A percentile compares a stretch with the other conserved stretches of the same genome.
Conservation (phyloP, 1,284 basidiomycete genomes). For the Schizophyllum amplum region DNA sequence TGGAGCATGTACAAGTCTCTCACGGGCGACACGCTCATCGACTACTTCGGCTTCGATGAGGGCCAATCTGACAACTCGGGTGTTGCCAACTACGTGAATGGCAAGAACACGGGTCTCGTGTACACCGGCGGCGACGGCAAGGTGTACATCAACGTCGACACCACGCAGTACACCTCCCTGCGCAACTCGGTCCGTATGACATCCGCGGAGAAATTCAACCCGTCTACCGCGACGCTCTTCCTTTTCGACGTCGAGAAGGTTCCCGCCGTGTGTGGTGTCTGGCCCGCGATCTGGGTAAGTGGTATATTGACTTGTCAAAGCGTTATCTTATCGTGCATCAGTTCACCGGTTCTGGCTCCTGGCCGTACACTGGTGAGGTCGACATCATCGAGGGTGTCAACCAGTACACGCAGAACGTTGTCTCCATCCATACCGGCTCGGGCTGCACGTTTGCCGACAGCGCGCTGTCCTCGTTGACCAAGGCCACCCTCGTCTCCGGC, state of each 20-base stretch:
- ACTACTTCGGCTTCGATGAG: slow-evolving; percentile 21
- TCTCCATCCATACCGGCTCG: slow-evolving; percentile 34
- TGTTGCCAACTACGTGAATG: slow-evolving; percentile 32
- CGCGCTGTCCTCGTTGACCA: slow-evolving; percentile 29
- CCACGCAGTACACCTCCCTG: slow-evolving; percentile 34
- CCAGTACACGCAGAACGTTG: slow-evolving; percentile 28
- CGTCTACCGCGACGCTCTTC: slow-evolving; percentile 36
- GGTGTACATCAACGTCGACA: slow-evolving; percentile 52
- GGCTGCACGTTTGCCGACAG: slow-evolving; percentile 41
- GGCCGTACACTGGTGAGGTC: slow-evolving; percentile 8
- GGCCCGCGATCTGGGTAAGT: slow-evolving; percentile 21
- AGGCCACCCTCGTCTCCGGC: slow-evolving; percentile 32
- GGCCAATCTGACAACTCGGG: slow-evolving; percentile 52
- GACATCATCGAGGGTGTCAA: slow-evolving; percentile 12
- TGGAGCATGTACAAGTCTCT: slow-evolving; percentile 12
- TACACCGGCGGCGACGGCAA: slow-evolving; percentile 37
- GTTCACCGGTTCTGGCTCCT: slow-evolving; percentile 8
- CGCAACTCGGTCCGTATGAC: slow-evolving; percentile 44
- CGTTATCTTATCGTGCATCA: neutral
- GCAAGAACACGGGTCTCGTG: slow-evolving; percentile 26
- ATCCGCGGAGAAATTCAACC: slow-evolving; percentile 41
- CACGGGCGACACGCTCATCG: slow-evolving; percentile 10
- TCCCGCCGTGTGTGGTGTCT: slow-evolving; percentile 57
- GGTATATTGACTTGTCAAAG: slow-evolving; percentile 28
- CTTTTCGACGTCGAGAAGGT: slow-evolving; percentile 54